Evolutionary conservation across 352 stramenopile species (phyloP).

Genomic region (Globisporangium spinosum): DNA sequence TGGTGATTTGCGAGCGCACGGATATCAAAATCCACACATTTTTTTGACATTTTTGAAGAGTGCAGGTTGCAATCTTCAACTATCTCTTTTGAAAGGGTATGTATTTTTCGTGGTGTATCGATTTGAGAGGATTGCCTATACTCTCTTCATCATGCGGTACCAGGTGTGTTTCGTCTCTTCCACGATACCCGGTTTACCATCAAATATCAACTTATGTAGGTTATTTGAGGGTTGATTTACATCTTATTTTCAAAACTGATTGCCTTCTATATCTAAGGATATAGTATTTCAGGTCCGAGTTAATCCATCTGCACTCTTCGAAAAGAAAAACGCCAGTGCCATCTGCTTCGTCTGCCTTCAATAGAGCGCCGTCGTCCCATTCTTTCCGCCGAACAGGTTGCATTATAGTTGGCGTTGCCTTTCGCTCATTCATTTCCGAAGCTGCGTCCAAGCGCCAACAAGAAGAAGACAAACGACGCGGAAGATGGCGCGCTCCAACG

Average conservation of each 20-base stretch:
- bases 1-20: too few relatives aligned
- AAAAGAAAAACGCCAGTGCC: neutral
- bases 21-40: too few relatives aligned
- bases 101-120: too few relatives aligned
- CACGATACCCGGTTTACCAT: too few relatives aligned
- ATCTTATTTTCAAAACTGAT: neutral
- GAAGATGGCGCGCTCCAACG: neutral
- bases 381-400: neutral
- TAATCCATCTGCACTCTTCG: neutral
- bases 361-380: neutral
- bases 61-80: too few relatives aligned
- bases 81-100: too few relatives aligned
- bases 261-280: neutral
- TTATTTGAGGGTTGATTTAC: neutral
- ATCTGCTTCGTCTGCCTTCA: neutral
- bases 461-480: neutral
- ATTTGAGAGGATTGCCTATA: too few relatives aligned
- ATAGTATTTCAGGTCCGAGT: neutral
- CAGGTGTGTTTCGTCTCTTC: too few relatives aligned
- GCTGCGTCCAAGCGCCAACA: neutral
- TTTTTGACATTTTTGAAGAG: too few relatives aligned
- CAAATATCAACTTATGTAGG: neutral
- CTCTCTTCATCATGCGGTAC: too few relatives aligned
- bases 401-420: neutral
- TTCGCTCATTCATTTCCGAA: constrained; percentile 3